Base-by-base conservation (phyloP, 106 monocot species). In the Alisma plantagoaquatica region DNA sequence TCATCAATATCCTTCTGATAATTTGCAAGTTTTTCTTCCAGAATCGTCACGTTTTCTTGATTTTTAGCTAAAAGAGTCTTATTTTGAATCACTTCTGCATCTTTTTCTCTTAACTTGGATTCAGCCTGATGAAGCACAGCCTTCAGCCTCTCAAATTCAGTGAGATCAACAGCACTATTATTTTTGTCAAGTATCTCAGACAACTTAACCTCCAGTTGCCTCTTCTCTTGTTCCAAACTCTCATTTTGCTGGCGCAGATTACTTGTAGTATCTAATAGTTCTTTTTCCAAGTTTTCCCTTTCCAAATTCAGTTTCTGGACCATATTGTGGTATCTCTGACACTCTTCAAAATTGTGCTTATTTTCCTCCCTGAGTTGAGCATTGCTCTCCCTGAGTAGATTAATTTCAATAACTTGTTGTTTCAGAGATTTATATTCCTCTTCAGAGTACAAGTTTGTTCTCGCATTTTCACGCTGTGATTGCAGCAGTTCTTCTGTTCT, bases 381-480 rank as follows among this genome's bases (percentile, higher is more conserved):
- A 60, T 89, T 98, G 67, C 89, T 89, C 73, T 89, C 98, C 46
- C 90, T 81, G 60, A 98, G 85, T 68, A 89, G 72, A 79, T 82
- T 90, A 56, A 98, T 82, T 68, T 94, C 94, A 54, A 77, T 80
- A 38, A 94, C 87, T 87, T 92, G 84, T 62, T 84, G 59, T 51
- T 89, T 83, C 30, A 88, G 70, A 56, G 96, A 77, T 46, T 89
- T 89, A 61, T 78, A 89, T 29, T 96, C 88, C 23, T 96, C 96
- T 66, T 96, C 78, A 42, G 84, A 74, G 14, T 77, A 73, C 30
- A 75, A 35, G n/a, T 54, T 49, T 50, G 58, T 33, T 62, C 53
- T 68, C 14, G 73, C 61, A 61, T 59, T 81, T 66, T 84, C 84
- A 65, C 61, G 49, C 32, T 85, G 73, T 27, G 76, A 68, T 32